Conservation (phyloP, 225 moss, liverwort and hornwort genomes). For the Sphagnum contortum region DNA sequence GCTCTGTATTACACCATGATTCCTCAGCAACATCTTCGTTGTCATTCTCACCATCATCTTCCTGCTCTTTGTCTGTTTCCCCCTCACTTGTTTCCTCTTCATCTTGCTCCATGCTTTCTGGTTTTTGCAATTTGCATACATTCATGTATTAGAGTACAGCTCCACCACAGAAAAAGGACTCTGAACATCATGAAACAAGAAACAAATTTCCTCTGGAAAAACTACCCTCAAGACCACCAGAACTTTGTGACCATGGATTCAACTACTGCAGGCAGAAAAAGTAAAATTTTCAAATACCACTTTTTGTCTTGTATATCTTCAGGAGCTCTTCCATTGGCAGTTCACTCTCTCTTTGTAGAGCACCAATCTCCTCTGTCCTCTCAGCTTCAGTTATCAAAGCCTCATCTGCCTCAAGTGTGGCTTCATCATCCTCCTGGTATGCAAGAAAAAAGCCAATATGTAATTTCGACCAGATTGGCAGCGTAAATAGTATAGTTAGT, state of each 20-base stretch:
- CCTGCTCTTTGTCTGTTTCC: background rate
- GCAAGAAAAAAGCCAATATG: too few relatives aligned
- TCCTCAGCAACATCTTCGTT: slow-evolving; percentile 6
- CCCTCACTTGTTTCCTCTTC: slow-evolving; percentile 1
- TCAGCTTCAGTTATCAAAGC: slow-evolving; percentile 70
- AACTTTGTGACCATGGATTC: too few relatives aligned
- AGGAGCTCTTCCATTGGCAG: slow-evolving; percentile 72
- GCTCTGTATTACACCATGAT: too few relatives aligned
- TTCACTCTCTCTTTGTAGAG: slow-evolving; percentile 72
- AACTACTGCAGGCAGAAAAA: too few relatives aligned
- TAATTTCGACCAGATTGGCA: too few relatives aligned
- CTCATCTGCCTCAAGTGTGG: slow-evolving; percentile 81
- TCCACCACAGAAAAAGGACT: too few relatives aligned
- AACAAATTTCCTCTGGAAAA: too few relatives aligned
- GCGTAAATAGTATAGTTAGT: too few relatives aligned
- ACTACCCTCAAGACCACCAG: too few relatives aligned
- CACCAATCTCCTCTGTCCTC: slow-evolving; percentile 65
- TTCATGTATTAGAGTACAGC: too few relatives aligned
- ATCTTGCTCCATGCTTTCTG: background rate
- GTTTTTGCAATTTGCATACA: too few relatives aligned
- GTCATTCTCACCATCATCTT: slow-evolving; percentile 25
- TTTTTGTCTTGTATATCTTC: slow-evolving; percentile 38
- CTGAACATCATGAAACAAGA: too few relatives aligned
- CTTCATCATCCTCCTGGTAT: slow-evolving; percentile 84
- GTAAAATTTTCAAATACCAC: slow-evolving; percentile 26